Conservation (phyloP, 352 stramenopile genomes). For the Globisporangium sylvaticum region DNA sequence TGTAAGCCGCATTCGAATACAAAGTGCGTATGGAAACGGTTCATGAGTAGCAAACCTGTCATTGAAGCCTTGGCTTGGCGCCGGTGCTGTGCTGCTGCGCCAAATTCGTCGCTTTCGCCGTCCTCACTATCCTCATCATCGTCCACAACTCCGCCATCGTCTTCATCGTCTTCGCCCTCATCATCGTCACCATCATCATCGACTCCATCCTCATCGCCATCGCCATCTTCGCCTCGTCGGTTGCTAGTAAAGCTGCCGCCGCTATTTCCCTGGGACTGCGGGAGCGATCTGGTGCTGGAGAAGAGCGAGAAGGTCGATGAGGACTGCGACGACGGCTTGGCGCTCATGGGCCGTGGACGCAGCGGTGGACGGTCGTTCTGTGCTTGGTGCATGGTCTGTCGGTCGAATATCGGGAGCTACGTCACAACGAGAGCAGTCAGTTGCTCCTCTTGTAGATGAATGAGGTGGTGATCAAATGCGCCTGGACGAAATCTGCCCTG, state of each 20-base stretch:
- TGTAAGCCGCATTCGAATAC: background rate
- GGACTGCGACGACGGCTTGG: constrained; percentile 27
- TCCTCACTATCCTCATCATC: constrained; percentile 8
- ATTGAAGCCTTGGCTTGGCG: background rate
- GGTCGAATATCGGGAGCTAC: background rate
- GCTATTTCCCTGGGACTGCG: background rate
- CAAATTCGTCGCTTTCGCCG: constrained; percentile 30
- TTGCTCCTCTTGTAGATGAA: background rate
- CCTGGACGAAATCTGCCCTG: background rate
- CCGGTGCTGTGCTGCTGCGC: constrained; percentile 22
- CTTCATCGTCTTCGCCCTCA: constrained; percentile 8
- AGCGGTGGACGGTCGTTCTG: constrained; percentile 12
- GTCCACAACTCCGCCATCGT: constrained; percentile 24
- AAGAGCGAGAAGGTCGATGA: background rate
- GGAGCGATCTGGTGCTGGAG: background rate
- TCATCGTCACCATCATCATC: background rate
- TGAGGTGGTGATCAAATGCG: background rate
- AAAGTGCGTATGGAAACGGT: background rate
- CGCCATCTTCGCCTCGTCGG: constrained; percentile 19
- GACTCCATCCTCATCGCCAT: constrained; percentile 19
- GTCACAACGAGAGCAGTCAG: background rate
- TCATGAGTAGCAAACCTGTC: background rate
- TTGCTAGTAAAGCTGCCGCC: background rate
- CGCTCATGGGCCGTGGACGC: constrained; percentile 43
- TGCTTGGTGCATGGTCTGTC: constrained; percentile 1